phyloP scores from a whole-genome alignment of 2,329 filamentous ascomycete species.

The Simplicillium aogashimaense region DNA sequence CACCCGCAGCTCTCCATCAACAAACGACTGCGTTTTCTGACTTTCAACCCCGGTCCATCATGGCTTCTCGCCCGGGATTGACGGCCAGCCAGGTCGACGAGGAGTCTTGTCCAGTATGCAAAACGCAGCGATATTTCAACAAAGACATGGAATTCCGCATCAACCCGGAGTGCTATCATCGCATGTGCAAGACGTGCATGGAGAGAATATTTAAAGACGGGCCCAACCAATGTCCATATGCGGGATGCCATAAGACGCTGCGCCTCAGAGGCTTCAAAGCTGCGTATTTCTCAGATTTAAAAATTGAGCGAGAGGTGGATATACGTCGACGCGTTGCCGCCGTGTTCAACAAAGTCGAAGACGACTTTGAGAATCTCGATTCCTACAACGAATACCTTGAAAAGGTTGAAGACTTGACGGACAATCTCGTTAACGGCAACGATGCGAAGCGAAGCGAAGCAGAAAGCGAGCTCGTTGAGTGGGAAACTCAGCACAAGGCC shows the following conservation, averaged over 20 bases:
- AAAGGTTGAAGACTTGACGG: constrained; percentile 80
- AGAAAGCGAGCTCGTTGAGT: constrained; percentile 40
- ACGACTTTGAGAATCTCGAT: constrained; percentile 77
- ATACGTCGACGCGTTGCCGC: constrained; percentile 68
- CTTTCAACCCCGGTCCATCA: constrained; percentile 5
- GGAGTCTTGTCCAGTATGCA: constrained; percentile 95
- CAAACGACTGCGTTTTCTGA: constrained; percentile 1
- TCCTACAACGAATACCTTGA: constrained; percentile 94
- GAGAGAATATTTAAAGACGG: constrained; percentile 89
- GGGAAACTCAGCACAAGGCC: constrained; percentile 62
- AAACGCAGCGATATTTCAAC: constrained; percentile 92
- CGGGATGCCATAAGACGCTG: constrained; percentile 77
- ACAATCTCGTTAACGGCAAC: constrained; percentile 69
- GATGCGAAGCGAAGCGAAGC: constrained; percentile 48
- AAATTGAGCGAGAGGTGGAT: constrained; percentile 88
- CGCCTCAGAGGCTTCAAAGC: constrained; percentile 75
- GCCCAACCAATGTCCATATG: constrained; percentile 85
- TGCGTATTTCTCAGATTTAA: constrained; percentile 83
- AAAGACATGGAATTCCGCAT: constrained; percentile 89
- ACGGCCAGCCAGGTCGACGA: constrained; percentile 19
- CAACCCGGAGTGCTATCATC: constrained; percentile 98
- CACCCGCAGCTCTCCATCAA: neutral
- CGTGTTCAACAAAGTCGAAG: constrained; percentile 80
- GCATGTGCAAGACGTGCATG: constrained; percentile 95
- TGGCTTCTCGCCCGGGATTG: neutral